A percentile compares a stretch with the other conserved stretches of the same genome.
Conservation (phyloP, 2,329 filamentous ascomycete genomes). For the Berkeleyomyces basicola region DNA sequence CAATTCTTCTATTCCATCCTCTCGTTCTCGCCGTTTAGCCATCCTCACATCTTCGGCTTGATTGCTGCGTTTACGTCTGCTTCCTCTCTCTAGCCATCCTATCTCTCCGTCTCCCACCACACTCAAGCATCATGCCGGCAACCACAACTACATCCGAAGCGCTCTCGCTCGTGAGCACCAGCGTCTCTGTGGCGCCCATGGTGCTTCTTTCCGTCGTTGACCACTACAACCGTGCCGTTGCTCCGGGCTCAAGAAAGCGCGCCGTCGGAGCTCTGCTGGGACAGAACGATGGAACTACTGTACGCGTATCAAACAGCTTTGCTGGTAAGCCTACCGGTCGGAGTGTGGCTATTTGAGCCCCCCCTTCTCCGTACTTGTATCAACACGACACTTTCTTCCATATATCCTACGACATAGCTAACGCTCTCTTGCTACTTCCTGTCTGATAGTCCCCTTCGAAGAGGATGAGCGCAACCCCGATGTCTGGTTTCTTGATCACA, state of each 20-base stretch:
- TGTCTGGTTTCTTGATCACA: conserved; percentile 98
- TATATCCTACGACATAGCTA: conserved; percentile 2
- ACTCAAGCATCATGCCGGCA: conserved; percentile 47
- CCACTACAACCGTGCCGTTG: conserved; percentile 86
- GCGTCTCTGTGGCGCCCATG: conserved; percentile 91
- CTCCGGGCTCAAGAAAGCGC: conserved; percentile 69
- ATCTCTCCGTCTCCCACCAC: background rate
- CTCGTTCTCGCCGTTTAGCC: too few species aligned
- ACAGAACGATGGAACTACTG: conserved; percentile 90
- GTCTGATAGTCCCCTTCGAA: conserved; percentile 70
- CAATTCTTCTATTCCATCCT: too few species aligned
- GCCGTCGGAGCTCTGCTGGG: conserved; percentile 90
- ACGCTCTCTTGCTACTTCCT: conserved; percentile 7
- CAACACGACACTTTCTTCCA: background rate
- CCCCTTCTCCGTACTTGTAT: conserved; percentile 14
- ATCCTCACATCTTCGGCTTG: too few species aligned
- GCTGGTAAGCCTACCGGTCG: conserved; percentile 48
- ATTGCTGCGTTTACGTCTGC: too few species aligned
- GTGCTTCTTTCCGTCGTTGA: conserved; percentile 96
- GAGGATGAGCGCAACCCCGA: conserved; percentile 97
- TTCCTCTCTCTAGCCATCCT: background rate
- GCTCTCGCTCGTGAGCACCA: conserved; percentile 82
- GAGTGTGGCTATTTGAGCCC: background rate
- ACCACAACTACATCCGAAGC: conserved; percentile 84
- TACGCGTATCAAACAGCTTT: conserved; percentile 97